Conservation (phyloP, 2,329 filamentous ascomycete species). For the Elsinoe arachidis region DNA sequence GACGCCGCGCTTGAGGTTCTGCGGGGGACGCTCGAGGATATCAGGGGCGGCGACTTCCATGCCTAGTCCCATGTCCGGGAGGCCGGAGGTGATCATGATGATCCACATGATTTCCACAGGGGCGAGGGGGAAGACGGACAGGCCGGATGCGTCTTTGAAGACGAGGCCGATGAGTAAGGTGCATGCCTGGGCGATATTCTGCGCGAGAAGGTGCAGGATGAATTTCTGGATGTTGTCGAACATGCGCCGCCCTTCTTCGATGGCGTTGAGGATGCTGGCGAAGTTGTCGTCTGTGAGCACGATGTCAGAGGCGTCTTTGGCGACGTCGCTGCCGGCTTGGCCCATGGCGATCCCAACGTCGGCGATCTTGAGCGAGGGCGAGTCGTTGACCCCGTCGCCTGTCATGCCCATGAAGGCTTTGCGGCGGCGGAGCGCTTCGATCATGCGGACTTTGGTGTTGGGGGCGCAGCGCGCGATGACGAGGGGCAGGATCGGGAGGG, state of each 20-base stretch:
- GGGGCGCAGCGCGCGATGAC: constrained; percentile 80
- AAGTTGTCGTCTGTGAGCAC: constrained; percentile 85
- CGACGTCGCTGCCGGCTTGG: constrained; percentile 72
- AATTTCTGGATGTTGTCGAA: constrained; percentile 86
- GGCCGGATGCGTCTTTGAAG: constrained; percentile 60
- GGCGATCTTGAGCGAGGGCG: constrained; percentile 67
- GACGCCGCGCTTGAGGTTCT: constrained; percentile 57
- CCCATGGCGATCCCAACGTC: constrained; percentile 90
- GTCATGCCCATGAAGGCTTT: constrained; percentile 76
- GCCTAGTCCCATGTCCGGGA: constrained; percentile 81
- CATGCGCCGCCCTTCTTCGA: constrained; percentile 72
- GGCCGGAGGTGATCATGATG: constrained; percentile 83
- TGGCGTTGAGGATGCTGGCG: constrained; percentile 72
- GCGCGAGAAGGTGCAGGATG: constrained; percentile 66
- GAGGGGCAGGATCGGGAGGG: constrained; percentile 63
- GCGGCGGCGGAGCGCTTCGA: constrained; percentile 73
- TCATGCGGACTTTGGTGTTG: constrained; percentile 83
- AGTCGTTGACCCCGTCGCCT: constrained; percentile 81
- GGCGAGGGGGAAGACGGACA: constrained; percentile 75
- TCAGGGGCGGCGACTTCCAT: constrained; percentile 67
- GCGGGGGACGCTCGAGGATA: constrained; percentile 72
- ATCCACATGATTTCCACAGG: constrained; percentile 88
- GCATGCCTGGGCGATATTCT: constrained; percentile 77
- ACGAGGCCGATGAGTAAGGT: constrained; percentile 69
- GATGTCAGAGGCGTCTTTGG: constrained; percentile 75